A percentile compares a stretch with the other conserved stretches of the same genome.
Evolutionary conservation across 139 green algal species (phyloP).

Genomic region (Chlorella sp.): DNA sequence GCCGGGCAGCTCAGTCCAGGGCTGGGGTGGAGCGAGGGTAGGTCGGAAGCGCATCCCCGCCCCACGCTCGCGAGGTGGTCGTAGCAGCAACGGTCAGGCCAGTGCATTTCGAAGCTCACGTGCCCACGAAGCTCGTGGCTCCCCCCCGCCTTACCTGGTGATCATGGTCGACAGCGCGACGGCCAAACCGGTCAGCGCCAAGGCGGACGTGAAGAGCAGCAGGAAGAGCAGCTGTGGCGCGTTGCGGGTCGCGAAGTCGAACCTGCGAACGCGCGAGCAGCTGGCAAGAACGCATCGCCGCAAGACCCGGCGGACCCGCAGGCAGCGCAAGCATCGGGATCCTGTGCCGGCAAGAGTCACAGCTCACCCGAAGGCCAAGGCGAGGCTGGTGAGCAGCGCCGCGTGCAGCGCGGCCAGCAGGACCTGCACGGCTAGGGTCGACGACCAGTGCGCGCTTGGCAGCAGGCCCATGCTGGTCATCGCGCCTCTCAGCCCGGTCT

Average conservation of each 20-base stretch:
- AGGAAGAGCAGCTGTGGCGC: conserved; percentile 21
- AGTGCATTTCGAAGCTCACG: no score
- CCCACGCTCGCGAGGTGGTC: no score
- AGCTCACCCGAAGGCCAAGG: conserved; percentile 5
- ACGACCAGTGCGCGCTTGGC: conserved; percentile 9
- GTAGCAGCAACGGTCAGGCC: no score
- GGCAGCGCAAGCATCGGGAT: no score
- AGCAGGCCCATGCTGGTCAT: not conserved
- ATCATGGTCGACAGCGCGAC: conserved; percentile 3
- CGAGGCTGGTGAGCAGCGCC: conserved; percentile 13
- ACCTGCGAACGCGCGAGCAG: not conserved
- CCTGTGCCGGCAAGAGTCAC: no score
- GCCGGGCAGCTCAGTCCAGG: no score
- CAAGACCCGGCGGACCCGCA: no score
- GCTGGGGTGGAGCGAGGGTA: no score
- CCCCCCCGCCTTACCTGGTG: conserved; percentile 19
- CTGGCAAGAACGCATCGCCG: no score
- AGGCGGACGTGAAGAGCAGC: conserved; percentile 19
- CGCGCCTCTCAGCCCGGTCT: not conserved
- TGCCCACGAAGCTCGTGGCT: no score
- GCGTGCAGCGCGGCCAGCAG: conserved; percentile 12
- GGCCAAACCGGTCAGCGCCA: conserved; percentile 1
- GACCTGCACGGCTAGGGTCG: conserved; percentile 19
- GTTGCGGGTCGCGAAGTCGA: conserved; percentile 15
- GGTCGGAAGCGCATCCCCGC: no score